Percentiles rank a stretch among this genome's conserved stretches.
Conservation (phyloP, 2,329 filamentous ascomycete species). For the Bipolaris victoriae region DNA sequence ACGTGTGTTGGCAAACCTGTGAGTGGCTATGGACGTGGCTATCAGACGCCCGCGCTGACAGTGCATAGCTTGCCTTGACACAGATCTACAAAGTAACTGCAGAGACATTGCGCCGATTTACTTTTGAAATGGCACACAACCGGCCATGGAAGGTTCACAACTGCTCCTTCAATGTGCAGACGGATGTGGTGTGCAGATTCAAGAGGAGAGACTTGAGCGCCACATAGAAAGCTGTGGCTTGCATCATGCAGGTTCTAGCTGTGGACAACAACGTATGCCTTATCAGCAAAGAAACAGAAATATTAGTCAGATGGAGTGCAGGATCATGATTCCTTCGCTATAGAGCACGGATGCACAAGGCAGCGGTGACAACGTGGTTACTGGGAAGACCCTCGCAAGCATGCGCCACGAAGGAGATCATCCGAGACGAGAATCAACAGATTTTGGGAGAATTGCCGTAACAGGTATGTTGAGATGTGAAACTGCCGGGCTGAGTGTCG, state of each 20-base stretch:
- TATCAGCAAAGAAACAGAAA: not conserved
- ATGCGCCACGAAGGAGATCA: conserved; percentile 34
- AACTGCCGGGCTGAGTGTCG: conserved; percentile 1
- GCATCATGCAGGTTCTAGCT: no score
- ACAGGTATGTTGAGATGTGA: conserved; percentile 26
- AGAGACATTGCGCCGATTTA: conserved; percentile 26
- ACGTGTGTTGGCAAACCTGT: conserved; percentile 67
- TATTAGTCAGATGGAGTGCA: not conserved
- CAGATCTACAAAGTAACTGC: conserved; percentile 33
- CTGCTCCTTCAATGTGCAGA: conserved; percentile 28
- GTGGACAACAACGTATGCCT: not conserved
- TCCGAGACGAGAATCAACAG: conserved; percentile 31
- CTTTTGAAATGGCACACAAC: conserved; percentile 28
- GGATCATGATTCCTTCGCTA: not conserved
- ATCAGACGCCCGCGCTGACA: not conserved
- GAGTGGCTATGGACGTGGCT: conserved; percentile 24
- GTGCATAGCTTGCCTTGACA: conserved; percentile 13
- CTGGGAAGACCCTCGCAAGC: conserved; percentile 10
- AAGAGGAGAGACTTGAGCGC: conserved; percentile 3
- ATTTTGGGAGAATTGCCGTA: conserved; percentile 25
- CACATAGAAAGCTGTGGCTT: not conserved
- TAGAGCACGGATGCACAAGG: not conserved
- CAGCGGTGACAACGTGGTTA: not conserved
- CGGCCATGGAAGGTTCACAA: conserved; percentile 29
- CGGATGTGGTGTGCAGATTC: conserved; percentile 21